phyloP scores from a whole-genome alignment of 768 basidiomycete genomes.

The Mycena crocata region DNA sequence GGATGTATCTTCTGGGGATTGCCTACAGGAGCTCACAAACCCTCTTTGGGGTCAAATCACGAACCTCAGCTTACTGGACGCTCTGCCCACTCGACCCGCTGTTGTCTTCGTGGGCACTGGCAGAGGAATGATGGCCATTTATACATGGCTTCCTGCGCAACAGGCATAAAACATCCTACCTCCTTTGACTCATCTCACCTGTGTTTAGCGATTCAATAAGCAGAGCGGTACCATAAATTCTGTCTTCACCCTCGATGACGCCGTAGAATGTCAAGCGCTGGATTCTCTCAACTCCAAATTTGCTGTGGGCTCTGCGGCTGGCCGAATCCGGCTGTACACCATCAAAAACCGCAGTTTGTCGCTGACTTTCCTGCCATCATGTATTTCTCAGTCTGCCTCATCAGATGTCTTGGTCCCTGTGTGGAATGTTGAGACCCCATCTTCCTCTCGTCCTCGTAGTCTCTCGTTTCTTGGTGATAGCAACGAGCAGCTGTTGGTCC shows the following conservation, averaged over 20 bases:
- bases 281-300: neutral
- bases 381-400: neutral
- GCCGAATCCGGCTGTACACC: neutral
- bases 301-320: neutral
- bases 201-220: neutral
- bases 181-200: neutral
- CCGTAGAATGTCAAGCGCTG: neutral
- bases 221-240: neutral
- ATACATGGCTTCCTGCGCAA: neutral
- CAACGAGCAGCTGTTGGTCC: too few relatives aligned
- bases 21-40: neutral
- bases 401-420: neutral
- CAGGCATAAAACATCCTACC: neutral
- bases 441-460: too few relatives aligned
- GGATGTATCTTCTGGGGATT: conserved; percentile 6
- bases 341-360: neutral
- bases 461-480: too few relatives aligned
- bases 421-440: too few relatives aligned
- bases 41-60: neutral
- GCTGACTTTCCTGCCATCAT: too few relatives aligned
- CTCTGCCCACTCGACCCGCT: neutral
- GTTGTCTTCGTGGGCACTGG: neutral
- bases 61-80: neutral
- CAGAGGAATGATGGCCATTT: neutral
- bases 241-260: neutral